Conservation (phyloP, 768 basidiomycete species). For the Floccularia luteovirens region DNA sequence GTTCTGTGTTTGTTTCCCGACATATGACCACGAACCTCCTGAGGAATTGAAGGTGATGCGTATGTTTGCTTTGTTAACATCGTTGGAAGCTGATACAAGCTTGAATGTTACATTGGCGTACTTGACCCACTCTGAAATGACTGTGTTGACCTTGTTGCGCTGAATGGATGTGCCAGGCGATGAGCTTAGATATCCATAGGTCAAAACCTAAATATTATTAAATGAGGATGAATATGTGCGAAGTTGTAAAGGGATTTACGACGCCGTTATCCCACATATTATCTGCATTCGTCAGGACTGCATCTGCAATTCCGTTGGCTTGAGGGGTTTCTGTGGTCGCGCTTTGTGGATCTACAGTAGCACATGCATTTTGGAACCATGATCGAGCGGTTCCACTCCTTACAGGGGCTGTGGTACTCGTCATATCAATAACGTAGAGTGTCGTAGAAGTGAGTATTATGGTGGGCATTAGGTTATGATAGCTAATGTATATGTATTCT, state of each 20-base stretch:
- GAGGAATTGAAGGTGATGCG: constrained; percentile 1
- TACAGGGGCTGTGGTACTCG: no score
- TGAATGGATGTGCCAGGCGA: background rate
- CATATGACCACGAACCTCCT: background rate
- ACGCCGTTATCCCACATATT: background rate
- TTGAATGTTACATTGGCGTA: constrained; percentile 1
- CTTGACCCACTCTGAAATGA: constrained; percentile 2
- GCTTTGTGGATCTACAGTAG: no score
- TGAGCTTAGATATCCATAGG: no score
- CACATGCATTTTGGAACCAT: no score
- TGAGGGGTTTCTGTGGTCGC: background rate
- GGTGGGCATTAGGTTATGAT: no score
- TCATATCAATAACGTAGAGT: no score
- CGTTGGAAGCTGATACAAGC: no score
- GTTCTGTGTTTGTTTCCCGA: no score
- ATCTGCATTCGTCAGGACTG: background rate
- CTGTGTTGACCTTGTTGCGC: background rate
- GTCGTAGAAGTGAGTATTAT: no score
- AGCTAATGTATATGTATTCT: no score
- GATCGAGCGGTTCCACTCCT: no score
- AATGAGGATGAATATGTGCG: background rate
- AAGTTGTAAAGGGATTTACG: background rate
- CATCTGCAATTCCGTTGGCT: background rate
- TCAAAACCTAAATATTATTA: background rate
- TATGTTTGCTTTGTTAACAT: background rate